Conservation (phyloP, 1,139 yeast genomes). For the Saccharomyces pastorianus region DNA sequence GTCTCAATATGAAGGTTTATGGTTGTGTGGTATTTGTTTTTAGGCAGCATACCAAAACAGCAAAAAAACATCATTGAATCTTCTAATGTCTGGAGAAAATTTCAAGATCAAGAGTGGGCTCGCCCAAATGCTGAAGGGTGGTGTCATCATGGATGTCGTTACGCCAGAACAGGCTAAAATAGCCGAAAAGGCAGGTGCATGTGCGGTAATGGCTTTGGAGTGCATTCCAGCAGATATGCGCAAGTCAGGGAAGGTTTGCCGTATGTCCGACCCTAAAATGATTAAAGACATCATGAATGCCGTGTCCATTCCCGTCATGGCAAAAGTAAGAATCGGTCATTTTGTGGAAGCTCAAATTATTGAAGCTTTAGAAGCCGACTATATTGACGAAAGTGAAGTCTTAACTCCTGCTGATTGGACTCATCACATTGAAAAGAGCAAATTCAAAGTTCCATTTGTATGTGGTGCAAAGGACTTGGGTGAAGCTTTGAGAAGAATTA, state of each 20-base stretch:
- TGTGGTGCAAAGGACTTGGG: constrained; percentile 84
- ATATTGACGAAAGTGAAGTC: constrained; percentile 80
- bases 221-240: constrained; percentile 84
- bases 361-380: constrained; percentile 67
- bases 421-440: constrained; percentile 55
- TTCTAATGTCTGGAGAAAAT: constrained; percentile 6
- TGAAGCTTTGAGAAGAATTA: constrained; percentile 72
- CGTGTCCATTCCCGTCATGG: constrained; percentile 76
- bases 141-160: constrained; percentile 60
- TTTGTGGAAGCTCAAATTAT: constrained; percentile 75
- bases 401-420: constrained; percentile 73
- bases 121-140: constrained; percentile 83
- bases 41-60: too few relatives aligned
- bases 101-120: constrained; percentile 70
- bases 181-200: constrained; percentile 82
- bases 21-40: too few relatives aligned
- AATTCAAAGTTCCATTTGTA: constrained; percentile 70
- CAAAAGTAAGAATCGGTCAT: constrained; percentile 82
- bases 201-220: constrained; percentile 88
- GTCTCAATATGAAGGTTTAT: too few relatives aligned
- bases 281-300: constrained; percentile 62
- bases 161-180: constrained; percentile 53
- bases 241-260: constrained; percentile 73
- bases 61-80: too few relatives aligned
- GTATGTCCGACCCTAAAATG: constrained; percentile 85